Conservation (phyloP, 495 filamentous ascomycete genomes). For the Daldinia loculata region DNA sequence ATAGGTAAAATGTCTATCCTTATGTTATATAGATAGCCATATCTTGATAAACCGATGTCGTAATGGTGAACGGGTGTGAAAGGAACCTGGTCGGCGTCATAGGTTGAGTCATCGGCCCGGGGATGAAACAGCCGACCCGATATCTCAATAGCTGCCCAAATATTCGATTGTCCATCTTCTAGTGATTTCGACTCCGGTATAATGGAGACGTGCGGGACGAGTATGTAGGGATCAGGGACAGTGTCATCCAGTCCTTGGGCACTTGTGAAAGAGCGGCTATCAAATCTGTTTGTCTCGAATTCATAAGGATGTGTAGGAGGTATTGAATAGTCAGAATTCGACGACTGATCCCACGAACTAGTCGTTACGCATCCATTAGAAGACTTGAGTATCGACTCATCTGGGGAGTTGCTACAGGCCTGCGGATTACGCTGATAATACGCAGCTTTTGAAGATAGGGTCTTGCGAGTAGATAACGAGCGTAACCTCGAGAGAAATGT, state of each 20-base stretch:
- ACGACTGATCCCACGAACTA: conserved; percentile 13
- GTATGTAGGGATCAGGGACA: conserved; percentile 45
- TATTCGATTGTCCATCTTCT: conserved; percentile 39
- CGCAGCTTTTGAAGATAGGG: conserved; percentile 33
- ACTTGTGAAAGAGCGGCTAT: conserved; percentile 20
- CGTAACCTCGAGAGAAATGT: conserved; percentile 30
- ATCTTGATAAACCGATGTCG: conserved; percentile 35
- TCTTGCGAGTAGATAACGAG: conserved; percentile 34
- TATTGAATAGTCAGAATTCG: conserved; percentile 7
- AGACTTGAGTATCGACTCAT: conserved; percentile 31
- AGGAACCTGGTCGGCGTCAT: conserved; percentile 10
- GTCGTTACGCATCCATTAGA: conserved; percentile 2
- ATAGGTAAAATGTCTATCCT: conserved; percentile 50
- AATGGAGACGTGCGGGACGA: conserved; percentile 53
- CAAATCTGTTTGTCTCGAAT: conserved; percentile 9
- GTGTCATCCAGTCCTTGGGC: conserved; percentile 20
- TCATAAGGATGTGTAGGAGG: conserved; percentile 2
- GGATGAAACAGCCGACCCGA: conserved; percentile 48
- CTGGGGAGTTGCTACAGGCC: conserved; percentile 30
- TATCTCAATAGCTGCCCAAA: conserved; percentile 61
- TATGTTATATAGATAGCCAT: conserved; percentile 56
- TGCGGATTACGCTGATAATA: conserved; percentile 15
- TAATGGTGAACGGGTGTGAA: conserved; percentile 16
- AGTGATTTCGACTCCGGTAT: conserved; percentile 63
- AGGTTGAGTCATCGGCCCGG: conserved; percentile 2